Conservation (phyloP, 2,329 filamentous ascomycete genomes). For the Xylaria sp. region DNA sequence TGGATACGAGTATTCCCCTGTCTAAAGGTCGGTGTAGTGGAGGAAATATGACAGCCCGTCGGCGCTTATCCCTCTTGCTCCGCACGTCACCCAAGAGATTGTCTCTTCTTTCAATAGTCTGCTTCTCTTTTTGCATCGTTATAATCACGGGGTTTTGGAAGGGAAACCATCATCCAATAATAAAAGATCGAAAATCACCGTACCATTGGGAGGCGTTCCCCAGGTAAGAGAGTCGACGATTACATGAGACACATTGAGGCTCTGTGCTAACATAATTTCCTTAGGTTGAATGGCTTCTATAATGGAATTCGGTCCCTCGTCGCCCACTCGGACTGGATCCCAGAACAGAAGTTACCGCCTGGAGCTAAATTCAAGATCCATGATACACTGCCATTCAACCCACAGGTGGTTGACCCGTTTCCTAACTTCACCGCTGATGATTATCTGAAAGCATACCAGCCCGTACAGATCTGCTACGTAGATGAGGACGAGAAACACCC, state of each 20-base stretch:
- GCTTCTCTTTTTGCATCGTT: constrained; percentile 40
- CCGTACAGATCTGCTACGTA: constrained; percentile 58
- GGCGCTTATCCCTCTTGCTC: constrained; percentile 39
- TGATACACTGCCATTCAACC: constrained; percentile 43
- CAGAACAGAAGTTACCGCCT: constrained; percentile 42
- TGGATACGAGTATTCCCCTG: constrained; percentile 38
- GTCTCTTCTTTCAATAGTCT: constrained; percentile 37
- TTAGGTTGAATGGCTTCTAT: constrained; percentile 46
- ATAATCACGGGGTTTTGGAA: constrained; percentile 41
- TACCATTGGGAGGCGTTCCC: constrained; percentile 46
- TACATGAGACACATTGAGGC: neutral
- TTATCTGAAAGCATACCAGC: constrained; percentile 46
- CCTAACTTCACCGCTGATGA: constrained; percentile 44
- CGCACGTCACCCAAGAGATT: constrained; percentile 45
- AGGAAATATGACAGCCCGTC: constrained; percentile 27
- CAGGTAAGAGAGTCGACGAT: constrained; percentile 36
- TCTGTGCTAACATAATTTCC: neutral
- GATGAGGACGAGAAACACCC: constrained; percentile 58
- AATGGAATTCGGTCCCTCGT: constrained; percentile 47
- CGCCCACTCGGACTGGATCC: constrained; percentile 46
- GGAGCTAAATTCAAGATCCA: constrained; percentile 42
- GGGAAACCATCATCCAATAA: constrained; percentile 36
- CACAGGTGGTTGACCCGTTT: constrained; percentile 46
- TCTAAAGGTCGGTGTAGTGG: constrained; percentile 40
- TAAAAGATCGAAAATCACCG: constrained; percentile 31